Evolutionary conservation across 768 basidiomycete species (phyloP), one percentile per base, ranked within the genome.

Genomic region (Candolleomyces efflorescens): DNA sequence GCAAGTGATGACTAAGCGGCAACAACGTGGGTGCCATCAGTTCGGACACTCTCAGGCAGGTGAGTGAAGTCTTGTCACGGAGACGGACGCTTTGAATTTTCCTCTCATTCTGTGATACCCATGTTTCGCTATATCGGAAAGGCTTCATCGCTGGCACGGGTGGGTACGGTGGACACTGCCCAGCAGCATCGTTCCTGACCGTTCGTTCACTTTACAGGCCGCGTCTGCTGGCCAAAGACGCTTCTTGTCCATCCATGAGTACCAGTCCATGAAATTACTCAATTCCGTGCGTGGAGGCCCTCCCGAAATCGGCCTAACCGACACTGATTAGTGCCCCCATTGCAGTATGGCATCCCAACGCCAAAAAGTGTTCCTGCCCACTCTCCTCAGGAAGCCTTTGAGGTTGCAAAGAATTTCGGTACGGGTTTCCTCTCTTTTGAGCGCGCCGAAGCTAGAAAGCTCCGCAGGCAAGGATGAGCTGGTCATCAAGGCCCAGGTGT

Each of bases 401-500:
- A 86, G 59, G 93, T 93, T 53, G 96, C 95, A 58, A 84, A 91
- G 76, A 82, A 85, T 66, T 95, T 98, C 68, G 91, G 95, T 90
- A 68, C 80, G 69, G 57, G 48, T 55, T 56, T 54, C 23, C 45
- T 32, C 23, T 45, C 52, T 54, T 60, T 55, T 27, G 53, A 36
- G 26, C 47, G 11, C 15, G 39, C 46, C 48, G 54, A 32, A 60
- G 54, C 52, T 47, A 26, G 37, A 20, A 26, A 49, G 36, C 26
- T n/a, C 15, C 53, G 23, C 67, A 96, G 93, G 85, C 60, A 78
- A 78, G 32, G 79, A 88, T 55, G 83, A 84, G 61, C 86, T 96
- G 53, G 96, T 99, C 36, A 95, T 99, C 75, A 98, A 98, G 76
- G 97, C 97, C 39, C 97, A 99, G 72, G 97, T 99, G 6, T 88